Percentiles rank a stretch among this genome's conserved stretches.
These are phyloP conservation scores for Oryza meyeriana DNA, from an alignment of 176 grass and related monocot genomes.

Conservation along the genomic window DNA sequence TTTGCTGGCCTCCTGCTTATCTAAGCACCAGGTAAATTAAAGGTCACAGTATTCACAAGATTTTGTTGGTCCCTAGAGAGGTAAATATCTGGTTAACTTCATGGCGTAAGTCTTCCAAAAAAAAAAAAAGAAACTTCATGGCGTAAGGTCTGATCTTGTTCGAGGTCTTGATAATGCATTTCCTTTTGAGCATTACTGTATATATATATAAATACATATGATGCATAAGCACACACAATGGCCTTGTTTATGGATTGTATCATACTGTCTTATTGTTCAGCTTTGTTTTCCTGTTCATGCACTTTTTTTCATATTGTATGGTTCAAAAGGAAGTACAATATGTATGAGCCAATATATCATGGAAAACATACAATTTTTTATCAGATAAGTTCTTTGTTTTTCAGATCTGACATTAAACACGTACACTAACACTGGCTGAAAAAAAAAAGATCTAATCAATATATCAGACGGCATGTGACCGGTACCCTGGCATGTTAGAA, in stretches of 20 bases:
- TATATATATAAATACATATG: too few species aligned
- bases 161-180: neutral
- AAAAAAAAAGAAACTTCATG: too few species aligned
- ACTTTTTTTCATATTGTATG: neutral
- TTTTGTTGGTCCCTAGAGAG: neutral
- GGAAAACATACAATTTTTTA: neutral
- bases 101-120: neutral
- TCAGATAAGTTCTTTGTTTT: neutral
- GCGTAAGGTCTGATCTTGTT: neutral
- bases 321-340: neutral
- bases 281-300: neutral
- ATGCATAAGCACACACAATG: neutral
- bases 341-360: neutral
- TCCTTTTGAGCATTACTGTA: neutral
- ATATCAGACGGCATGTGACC: neutral
- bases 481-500: neutral
- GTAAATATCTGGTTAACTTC: conserved; percentile 3
- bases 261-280: neutral
- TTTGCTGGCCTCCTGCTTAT: neutral
- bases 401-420: neutral
- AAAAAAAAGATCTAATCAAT: neutral
- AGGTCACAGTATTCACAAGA: conserved; percentile 21
- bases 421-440: neutral
- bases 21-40: conserved; percentile 20
- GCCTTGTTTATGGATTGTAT: conserved; percentile 4